Evolutionary conservation across 129 eudicot genomes (phyloP).

Genomic region (Solidago caesia): DNA sequence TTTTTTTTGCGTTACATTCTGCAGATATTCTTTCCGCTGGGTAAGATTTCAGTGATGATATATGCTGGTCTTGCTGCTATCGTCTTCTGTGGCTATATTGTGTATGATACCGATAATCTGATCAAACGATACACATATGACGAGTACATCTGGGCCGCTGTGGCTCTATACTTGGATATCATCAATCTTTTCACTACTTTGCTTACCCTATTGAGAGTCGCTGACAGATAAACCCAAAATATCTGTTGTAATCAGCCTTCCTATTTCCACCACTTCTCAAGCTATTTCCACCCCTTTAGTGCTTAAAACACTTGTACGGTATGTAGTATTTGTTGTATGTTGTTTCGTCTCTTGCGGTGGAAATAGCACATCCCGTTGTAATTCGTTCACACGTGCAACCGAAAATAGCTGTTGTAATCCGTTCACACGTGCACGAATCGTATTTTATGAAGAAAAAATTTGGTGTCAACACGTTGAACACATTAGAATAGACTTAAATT

Average conservation of each 20-base stretch:
- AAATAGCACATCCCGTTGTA: no score
- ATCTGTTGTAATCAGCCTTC: neutral
- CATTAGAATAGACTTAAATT: neutral
- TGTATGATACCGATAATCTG: conserved; percentile 77
- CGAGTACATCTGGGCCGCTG: conserved; percentile 88
- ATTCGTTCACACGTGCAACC: neutral
- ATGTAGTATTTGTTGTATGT: no score
- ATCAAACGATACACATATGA: conserved; percentile 77
- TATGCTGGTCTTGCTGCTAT: conserved; percentile 69
- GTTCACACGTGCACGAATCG: neutral
- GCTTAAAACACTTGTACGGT: no score
- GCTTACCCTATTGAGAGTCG: conserved; percentile 52
- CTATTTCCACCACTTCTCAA: no score
- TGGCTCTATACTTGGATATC: conserved; percentile 64
- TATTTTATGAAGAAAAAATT: neutral
- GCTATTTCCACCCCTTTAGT: no score
- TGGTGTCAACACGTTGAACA: conserved; percentile 2
- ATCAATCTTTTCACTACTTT: conserved; percentile 68
- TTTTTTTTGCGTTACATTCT: neutral
- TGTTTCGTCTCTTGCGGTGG: no score
- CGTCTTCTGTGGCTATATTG: conserved; percentile 76
- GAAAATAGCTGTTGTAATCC: neutral
- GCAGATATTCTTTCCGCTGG: conserved; percentile 75
- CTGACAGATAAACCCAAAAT: conserved; percentile 37
- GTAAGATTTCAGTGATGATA: conserved; percentile 64